Percentiles rank a stretch among this genome's conserved stretches.
These are phyloP conservation scores for Helichrysum umbraculigerum DNA, from an alignment of 129 eudicot genomes.

Conservation along the genomic window DNA sequence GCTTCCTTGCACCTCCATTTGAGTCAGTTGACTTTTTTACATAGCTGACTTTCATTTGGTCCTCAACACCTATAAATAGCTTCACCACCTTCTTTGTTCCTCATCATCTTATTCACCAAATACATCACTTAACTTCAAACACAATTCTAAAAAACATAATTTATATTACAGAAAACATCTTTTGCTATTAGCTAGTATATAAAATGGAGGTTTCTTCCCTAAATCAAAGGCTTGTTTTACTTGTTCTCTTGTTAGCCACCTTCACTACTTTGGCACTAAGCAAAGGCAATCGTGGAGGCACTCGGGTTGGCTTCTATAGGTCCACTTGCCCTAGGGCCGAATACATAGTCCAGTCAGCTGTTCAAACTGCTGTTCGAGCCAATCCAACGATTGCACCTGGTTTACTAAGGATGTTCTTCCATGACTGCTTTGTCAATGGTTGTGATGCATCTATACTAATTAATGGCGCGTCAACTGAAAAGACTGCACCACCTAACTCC, in stretches of 20 bases:
- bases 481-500: slow-evolving; percentile 42
- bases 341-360: slow-evolving; percentile 44
- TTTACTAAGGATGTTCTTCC: slow-evolving; percentile 58
- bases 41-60: background rate
- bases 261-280: slow-evolving; percentile 33
- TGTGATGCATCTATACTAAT: slow-evolving; percentile 73
- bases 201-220: slow-evolving; percentile 18
- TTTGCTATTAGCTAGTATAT: background rate
- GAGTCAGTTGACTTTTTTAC: background rate
- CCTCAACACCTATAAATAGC: slow-evolving; percentile 2
- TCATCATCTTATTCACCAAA: slow-evolving; percentile 8
- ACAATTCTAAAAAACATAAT: background rate
- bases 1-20: background rate
- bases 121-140: background rate
- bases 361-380: slow-evolving; percentile 39
- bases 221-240: slow-evolving; percentile 10
- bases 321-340: slow-evolving; percentile 50
- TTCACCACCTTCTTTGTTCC: background rate
- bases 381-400: slow-evolving; percentile 56
- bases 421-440: slow-evolving; percentile 69
- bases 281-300: slow-evolving; percentile 32
- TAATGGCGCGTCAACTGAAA: slow-evolving; percentile 54
- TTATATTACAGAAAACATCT: background rate
- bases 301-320: slow-evolving; percentile 51
- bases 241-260: slow-evolving; percentile 31